Evolutionary conservation across 306 rosid species (phyloP), one percentile per base, ranked within the genome.

Genomic region (Rubus parviflorus): DNA sequence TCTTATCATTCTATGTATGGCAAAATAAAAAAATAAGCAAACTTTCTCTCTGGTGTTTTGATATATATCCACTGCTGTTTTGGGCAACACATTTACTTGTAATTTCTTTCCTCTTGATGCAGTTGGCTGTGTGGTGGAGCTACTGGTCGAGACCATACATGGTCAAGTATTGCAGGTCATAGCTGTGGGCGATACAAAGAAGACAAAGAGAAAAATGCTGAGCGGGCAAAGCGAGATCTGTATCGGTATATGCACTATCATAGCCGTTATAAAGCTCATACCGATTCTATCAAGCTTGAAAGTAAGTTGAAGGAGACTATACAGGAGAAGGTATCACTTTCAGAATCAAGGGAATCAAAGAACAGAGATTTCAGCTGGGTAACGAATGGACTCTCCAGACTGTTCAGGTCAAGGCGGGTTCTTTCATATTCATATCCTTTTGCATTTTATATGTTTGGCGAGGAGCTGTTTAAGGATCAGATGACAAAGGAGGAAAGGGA

Each of bases 71-170:
- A 67, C 53, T 68, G 38, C 65, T 41, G 16, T 25, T 60, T 14
- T 20, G 52, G 38, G 45, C n/a, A n/a, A n/a, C n/a, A 71, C 41
- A 20, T 30, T 49, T 52, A 78, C 40, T 38, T 68, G 11, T 74
- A 51, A 64, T 40, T 63, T 48, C 58, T 42, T 47, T 80, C 68
- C n/a, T 77, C 58, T 83, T 76, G 82, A 15, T 85, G 85, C 97
- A 96, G 99, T 86, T 96, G 99, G 99, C 81, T 91, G 43, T 96
- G 99, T 81, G 99, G 96, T 74, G 98, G 90, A 82, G 97, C 98
- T 51, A 96, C 99, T 51, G 98, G 98, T 8, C 83, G 94, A 60
- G 92, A 88, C 56, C 99, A 95, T 82, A 92, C 96, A 45, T 90
- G 97, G 97, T 80, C 97, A 22, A 85, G 82, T 75, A 95, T 95